Conservation (phyloP, 2,329 filamentous ascomycete genomes). For the Phyllachora maydis region DNA sequence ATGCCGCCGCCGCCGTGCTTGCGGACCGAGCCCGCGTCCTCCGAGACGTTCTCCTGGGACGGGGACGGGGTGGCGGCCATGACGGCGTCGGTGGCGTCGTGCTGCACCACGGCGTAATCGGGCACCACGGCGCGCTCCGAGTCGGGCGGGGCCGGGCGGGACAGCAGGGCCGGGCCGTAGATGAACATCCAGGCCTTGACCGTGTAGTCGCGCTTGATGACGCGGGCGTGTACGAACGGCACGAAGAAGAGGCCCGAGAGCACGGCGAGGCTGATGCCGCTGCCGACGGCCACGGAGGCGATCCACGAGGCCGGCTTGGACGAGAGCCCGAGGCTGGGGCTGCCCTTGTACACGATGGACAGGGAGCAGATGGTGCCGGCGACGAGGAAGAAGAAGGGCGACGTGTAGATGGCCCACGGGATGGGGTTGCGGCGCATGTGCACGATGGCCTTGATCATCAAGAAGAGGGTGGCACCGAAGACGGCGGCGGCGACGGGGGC, state of each 20-base stretch:
- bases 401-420: conserved; percentile 50
- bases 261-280: conserved; percentile 35
- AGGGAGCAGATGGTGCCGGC: conserved; percentile 55
- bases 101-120: conserved; percentile 59
- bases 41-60: conserved; percentile 18
- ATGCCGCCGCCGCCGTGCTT: conserved; percentile 9
- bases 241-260: conserved; percentile 52
- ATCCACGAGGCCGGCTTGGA: conserved; percentile 50
- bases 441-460: conserved; percentile 50
- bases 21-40: too few species aligned
- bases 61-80: conserved; percentile 15
- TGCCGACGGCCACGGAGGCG: conserved; percentile 42
- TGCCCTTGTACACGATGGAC: conserved; percentile 66
- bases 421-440: conserved; percentile 52
- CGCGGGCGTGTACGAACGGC: conserved; percentile 42
- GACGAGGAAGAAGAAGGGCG: conserved; percentile 60
- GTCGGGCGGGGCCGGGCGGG: conserved; percentile 31
- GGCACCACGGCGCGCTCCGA: conserved; percentile 43
- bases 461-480: conserved; percentile 49
- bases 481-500: conserved; percentile 44
- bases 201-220: conserved; percentile 47
- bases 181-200: conserved; percentile 43
- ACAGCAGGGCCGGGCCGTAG: conserved; percentile 42
- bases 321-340: conserved; percentile 41
- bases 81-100: conserved; percentile 21